Evolutionary conservation across 2,329 filamentous ascomycete species (phyloP).

Genomic region (Botryotinia convoluta): DNA sequence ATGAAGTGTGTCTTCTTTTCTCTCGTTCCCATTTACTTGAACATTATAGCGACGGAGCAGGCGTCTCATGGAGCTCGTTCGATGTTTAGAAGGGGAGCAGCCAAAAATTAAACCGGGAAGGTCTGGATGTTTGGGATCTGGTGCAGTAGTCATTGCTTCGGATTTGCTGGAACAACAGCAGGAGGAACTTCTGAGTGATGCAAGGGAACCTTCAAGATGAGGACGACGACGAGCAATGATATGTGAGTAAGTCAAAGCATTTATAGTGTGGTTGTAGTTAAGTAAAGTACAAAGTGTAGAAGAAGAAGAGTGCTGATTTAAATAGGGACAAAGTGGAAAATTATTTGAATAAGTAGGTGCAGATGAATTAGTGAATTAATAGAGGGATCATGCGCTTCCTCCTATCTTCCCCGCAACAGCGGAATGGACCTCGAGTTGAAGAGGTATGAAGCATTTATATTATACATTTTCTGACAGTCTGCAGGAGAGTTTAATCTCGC

Average conservation of each 20-base stretch:
- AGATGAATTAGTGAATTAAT: not conserved
- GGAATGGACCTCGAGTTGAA: not conserved
- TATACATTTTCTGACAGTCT: too few relatives aligned
- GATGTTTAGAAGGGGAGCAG: not conserved
- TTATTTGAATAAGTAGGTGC: not conserved
- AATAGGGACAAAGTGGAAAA: not conserved
- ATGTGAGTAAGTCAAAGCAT: not conserved
- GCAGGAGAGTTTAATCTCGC: not conserved
- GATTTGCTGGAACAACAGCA: not conserved
- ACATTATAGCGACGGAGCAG: not conserved
- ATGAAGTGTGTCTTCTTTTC: not conserved
- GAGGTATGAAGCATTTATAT: not conserved
- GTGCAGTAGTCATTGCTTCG: not conserved
- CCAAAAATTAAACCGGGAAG: constrained; percentile 3
- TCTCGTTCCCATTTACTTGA: not conserved
- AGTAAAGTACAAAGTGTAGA: not conserved
- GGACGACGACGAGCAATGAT: not conserved
- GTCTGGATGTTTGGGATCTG: not conserved
- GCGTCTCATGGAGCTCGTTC: not conserved
- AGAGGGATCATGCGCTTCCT: not conserved
- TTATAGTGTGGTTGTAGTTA: not conserved
- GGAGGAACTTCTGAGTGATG: not conserved
- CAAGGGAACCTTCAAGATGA: not conserved
- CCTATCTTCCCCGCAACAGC: not conserved
- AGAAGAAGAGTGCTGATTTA: not conserved